Percentiles rank a stretch among this genome's conserved stretches.
These are phyloP conservation scores for Oenanthe javanica DNA, from an alignment of 140 eudicot species.

Conservation along the genomic window DNA sequence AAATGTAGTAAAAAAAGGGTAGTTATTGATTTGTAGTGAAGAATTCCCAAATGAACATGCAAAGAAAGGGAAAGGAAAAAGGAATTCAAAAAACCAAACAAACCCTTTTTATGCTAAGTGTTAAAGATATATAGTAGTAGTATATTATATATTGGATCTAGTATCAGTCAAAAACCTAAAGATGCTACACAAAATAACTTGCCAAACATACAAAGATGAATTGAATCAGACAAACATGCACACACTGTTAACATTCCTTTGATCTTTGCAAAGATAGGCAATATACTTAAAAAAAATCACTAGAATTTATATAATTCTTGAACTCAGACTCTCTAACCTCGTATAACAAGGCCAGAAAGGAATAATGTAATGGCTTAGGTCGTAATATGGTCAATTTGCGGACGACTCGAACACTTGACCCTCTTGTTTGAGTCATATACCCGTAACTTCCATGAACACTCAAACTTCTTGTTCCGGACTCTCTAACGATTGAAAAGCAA, in stretches of 20 bases:
- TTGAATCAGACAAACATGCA: not conserved
- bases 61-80: conserved; percentile 15
- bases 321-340: not conserved
- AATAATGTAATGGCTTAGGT: too few species aligned
- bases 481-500: too few species aligned
- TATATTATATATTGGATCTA: not conserved
- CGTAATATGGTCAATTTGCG: too few species aligned
- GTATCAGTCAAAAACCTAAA: not conserved
- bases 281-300: not conserved
- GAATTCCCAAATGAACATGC: conserved; percentile 14
- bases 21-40: not conserved
- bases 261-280: not conserved
- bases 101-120: conserved; percentile 17
- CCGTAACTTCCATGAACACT: not conserved
- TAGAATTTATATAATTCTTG: too few species aligned
- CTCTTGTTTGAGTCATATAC: too few species aligned
- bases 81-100: conserved; percentile 10
- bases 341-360: too few species aligned
- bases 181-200: not conserved
- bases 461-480: not conserved
- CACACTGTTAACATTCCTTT: not conserved
- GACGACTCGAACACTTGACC: not conserved
- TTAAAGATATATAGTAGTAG: not conserved
- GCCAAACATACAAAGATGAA: conserved; percentile 3
- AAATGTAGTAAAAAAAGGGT: not conserved